A percentile compares a stretch with the other conserved stretches of the same genome.
Conservation (phyloP, 768 basidiomycete species). For the Collybiopsis luxurians region DNA sequence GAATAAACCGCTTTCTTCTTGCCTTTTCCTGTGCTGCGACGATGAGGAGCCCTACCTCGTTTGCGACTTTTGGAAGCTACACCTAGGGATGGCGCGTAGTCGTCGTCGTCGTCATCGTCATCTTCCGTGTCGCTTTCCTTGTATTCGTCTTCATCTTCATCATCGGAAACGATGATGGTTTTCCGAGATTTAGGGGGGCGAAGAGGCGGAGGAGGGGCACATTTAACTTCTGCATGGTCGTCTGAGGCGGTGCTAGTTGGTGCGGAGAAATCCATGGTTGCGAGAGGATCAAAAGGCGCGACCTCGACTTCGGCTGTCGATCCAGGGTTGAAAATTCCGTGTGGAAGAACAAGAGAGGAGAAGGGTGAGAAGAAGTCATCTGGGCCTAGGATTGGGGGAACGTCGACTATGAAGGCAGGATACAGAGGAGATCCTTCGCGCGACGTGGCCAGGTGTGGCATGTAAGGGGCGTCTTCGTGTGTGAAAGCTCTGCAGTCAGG, state of each 20-base stretch:
- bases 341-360: not conserved
- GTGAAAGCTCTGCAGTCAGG: not conserved
- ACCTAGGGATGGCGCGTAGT: constrained; percentile 40
- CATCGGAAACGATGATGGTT: not conserved
- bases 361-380: not conserved
- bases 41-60: constrained; percentile 10
- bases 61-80: constrained; percentile 31
- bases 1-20: not conserved
- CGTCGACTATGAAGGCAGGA: no score
- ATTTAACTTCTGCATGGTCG: not conserved
- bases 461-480: not conserved
- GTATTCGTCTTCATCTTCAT: constrained; percentile 23
- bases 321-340: not conserved
- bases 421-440: no score
- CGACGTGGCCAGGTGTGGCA: not conserved
- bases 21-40: not conserved
- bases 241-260: not conserved
- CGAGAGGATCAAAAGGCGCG: not conserved
- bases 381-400: not conserved
- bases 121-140: constrained; percentile 31
- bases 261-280: not conserved
- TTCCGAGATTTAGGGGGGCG: not conserved
- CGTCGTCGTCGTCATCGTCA: constrained; percentile 39
- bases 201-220: constrained; percentile 3
- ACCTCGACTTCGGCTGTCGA: not conserved